Evolutionary conservation across 495 filamentous ascomycete species (phyloP), one percentile per base, ranked within the genome.

Genomic region (Penicillium soppii): DNA sequence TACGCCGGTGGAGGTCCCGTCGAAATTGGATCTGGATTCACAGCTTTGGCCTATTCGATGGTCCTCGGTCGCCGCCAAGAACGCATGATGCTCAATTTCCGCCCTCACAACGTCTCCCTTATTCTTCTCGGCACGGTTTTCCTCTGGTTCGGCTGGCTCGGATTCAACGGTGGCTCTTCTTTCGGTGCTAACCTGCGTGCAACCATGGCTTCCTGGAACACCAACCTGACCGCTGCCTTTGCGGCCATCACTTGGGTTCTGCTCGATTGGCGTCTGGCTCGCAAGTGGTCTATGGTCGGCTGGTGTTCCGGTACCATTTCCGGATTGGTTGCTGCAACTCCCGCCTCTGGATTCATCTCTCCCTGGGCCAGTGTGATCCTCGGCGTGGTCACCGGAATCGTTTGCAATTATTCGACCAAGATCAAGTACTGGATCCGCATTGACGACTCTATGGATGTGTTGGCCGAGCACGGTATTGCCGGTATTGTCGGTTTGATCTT

Each of bases 281-380:
- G 86, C 68, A 98, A 98, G 77, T 97, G 94, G 94, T 96, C 92
- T 2, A 95, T 97, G 81, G 94, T 98, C 60, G 94, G 94, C 46
- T 96, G 94, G 89, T 98, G 94, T 72, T 98, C 94, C 20, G 94
- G 94, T 39, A 84, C 86, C 57, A 95, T 95, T 66, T 90, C 88
- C 0, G 90, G 90, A 42, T 83, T 95, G 22, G 94, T 98, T 22
- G 90, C 90, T 44, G 91, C 91, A 12, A 95, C 90, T n/a, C 90
- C 90, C 7, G 90, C 90, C 7, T 90, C 89, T 21, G 90, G 90
- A 46, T 89, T 83, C 72, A 88, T 97, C 64, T 82, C 89, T 25
- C 91, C 94, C 9, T 97, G 94, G 88, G 92, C 84, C 15, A 88
- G 86, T 58, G 82, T 97, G 56, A 70, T 92, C 52, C 81, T 96